Base-by-base conservation (phyloP, 1,284 basidiomycete genomes). In the Fomitiporia mediterranea region DNA sequence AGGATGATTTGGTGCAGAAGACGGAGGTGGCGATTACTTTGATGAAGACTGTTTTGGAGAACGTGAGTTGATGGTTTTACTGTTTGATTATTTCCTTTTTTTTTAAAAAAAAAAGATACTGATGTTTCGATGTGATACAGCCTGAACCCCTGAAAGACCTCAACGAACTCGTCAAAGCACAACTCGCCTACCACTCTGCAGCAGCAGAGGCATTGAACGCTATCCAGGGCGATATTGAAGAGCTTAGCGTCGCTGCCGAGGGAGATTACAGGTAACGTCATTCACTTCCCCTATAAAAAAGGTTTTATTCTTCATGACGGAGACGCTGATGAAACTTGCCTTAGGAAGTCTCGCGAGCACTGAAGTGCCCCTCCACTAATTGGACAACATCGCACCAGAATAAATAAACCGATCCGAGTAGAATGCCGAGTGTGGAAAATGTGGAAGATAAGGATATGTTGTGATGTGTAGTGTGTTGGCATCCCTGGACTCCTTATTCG, bases 21-120 rank as follows among this genome's bases (percentile, higher is more conserved):
- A 99, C 96, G 21, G 96, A 99, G 73, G 91, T 96, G 37, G 96
- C 96, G 1, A 98, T 99, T 68, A 93, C 91, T 11, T 81, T 97
- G 58, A 98, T 98, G 96, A 97, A 98, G 80, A 89, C 91, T 39
- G 95, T 98, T 11, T 80, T 98, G 42, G 95, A 98, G 67, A 97
- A 98, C 74, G 91, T 94, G 63, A 51, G 88, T 76, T n/a, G n/a
- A 25, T 1, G 21, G 55, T 53, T 35, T 42, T 53, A 39, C 9
- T 43, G 43, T 51, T 46, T 55, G 23, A 30, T 23, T 50, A 49
- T 34, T 17, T 42, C 9, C 17, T 15, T 30, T 25, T 48, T 17
- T 34, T 57, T n/a, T n/a, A n/a, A n/a, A n/a, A n/a, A 8, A 40
- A 40, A 27, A 52, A 15, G 30, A 57, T 35, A 35, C 34, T n/a